phyloP scores from a whole-genome alignment of 345 rosid species.

The Mallotus nudiflorus region DNA sequence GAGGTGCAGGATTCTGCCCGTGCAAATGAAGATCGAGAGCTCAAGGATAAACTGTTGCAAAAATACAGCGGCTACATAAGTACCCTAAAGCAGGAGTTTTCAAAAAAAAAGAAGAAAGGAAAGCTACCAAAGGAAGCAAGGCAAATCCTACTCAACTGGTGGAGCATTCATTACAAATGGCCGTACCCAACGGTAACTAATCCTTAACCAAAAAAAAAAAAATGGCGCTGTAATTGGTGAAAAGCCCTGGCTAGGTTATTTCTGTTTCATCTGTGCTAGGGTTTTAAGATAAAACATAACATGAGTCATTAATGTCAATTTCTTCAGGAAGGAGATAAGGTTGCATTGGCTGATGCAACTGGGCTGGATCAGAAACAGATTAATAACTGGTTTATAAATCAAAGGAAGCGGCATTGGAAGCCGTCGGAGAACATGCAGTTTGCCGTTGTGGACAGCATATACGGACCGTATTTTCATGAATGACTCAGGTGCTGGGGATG shows the following conservation, averaged over 20 bases:
- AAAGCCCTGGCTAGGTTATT: background rate
- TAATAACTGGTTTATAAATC: slow-evolving; percentile 67
- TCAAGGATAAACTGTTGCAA: slow-evolving; percentile 41
- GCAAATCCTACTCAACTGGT: slow-evolving; percentile 50
- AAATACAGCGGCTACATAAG: slow-evolving; percentile 50
- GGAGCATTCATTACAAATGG: slow-evolving; percentile 56
- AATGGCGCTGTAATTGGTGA: no score
- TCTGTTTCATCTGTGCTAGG: no score
- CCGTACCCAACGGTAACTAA: slow-evolving; percentile 56
- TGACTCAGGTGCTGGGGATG: slow-evolving; percentile 13
- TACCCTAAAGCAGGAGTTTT: slow-evolving; percentile 47
- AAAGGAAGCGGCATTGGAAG: slow-evolving; percentile 66
- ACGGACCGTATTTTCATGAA: slow-evolving; percentile 33
- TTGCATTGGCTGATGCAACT: slow-evolving; percentile 44
- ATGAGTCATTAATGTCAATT: background rate
- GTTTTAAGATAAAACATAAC: background rate
- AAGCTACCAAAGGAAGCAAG: slow-evolving; percentile 56
- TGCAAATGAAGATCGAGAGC: slow-evolving; percentile 37
- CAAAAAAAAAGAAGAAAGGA: slow-evolving; percentile 56
- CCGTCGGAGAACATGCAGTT: slow-evolving; percentile 52
- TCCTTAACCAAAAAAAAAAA: background rate
- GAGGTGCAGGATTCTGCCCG: slow-evolving; percentile 19
- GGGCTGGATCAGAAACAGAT: slow-evolving; percentile 62
- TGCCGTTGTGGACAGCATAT: slow-evolving; percentile 43
- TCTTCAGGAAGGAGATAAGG: slow-evolving; percentile 53